These are phyloP conservation scores for Tolypocladium tropicale DNA, from an alignment of 2,329 filamentous ascomycete genomes.

Conservation along the genomic window DNA sequence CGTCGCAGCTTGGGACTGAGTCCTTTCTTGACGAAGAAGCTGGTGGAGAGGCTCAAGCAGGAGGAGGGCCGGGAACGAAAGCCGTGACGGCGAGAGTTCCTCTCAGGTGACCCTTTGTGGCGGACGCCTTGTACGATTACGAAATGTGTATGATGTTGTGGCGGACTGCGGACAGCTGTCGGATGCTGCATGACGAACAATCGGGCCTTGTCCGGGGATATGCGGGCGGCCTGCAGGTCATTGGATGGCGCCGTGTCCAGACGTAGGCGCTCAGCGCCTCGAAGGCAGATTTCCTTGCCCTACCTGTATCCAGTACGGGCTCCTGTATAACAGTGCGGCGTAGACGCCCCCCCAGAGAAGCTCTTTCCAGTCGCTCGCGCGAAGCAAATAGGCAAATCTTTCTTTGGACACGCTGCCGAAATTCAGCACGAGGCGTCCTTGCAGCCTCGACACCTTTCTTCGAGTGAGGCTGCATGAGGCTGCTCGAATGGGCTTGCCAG, in stretches of 20 bases:
- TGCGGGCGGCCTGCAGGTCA: not conserved
- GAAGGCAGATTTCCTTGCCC: not conserved
- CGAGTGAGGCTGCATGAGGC: not conserved
- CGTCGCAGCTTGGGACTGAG: conserved; percentile 18
- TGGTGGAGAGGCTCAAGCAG: conserved; percentile 40
- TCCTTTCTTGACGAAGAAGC: conserved; percentile 39
- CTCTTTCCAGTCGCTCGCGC: not conserved
- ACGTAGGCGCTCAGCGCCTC: not conserved
- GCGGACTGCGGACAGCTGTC: not conserved
- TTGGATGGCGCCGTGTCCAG: no score
- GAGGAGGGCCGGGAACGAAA: conserved; percentile 33
- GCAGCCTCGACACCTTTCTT: no score
- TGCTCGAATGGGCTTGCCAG: no score
- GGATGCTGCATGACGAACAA: not conserved
- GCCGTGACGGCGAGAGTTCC: conserved; percentile 17
- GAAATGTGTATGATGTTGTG: not conserved
- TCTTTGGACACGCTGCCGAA: no score
- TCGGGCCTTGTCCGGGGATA: not conserved
- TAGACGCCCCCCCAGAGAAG: no score
- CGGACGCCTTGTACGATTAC: not conserved
- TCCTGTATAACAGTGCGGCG: not conserved
- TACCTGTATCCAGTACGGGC: not conserved
- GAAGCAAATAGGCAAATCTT: no score
- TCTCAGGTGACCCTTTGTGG: not conserved
- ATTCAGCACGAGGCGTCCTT: no score